phyloP scores from a whole-genome alignment of 345 rosid genomes.

The Aegle marmelos region DNA sequence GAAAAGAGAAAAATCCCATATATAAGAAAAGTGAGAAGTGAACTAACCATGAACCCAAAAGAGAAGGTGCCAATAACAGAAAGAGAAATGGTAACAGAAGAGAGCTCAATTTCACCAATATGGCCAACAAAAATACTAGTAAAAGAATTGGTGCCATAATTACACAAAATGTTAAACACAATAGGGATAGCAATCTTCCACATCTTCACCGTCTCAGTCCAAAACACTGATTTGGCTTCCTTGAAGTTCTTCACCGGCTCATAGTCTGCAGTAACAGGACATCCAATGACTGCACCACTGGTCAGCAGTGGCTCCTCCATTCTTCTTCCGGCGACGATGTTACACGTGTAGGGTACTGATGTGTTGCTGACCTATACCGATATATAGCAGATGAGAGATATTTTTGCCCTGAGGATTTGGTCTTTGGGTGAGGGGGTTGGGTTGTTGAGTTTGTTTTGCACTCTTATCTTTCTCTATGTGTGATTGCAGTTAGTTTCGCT shows the following conservation, averaged over 20 bases:
- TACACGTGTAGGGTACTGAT: not conserved
- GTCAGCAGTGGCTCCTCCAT: constrained; percentile 59
- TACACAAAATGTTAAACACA: constrained; percentile 48
- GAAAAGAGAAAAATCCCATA: not conserved
- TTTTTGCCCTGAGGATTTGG: not conserved
- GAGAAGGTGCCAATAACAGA: constrained; percentile 73
- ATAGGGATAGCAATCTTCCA: constrained; percentile 68
- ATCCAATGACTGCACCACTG: not conserved
- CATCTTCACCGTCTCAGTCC: constrained; percentile 48
- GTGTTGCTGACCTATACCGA: not conserved
- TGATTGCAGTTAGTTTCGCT: not conserved
- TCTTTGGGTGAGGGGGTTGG: not conserved
- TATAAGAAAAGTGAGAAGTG: not conserved
- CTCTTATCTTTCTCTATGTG: not conserved
- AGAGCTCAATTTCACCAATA: constrained; percentile 62
- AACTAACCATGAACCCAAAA: constrained; percentile 65
- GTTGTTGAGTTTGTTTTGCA: not conserved
- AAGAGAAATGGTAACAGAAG: constrained; percentile 61
- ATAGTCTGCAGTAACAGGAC: constrained; percentile 32
- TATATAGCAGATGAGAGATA: not conserved
- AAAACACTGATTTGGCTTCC: constrained; percentile 39
- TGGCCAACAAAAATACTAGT: constrained; percentile 69
- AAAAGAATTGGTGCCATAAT: constrained; percentile 47
- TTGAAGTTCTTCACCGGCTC: constrained; percentile 36
- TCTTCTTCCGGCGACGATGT: not conserved